Evolutionary conservation across 2,329 filamentous ascomycete genomes (phyloP), one percentile per base, ranked within the genome.

Genomic region (Tolypocladium tropicale): DNA sequence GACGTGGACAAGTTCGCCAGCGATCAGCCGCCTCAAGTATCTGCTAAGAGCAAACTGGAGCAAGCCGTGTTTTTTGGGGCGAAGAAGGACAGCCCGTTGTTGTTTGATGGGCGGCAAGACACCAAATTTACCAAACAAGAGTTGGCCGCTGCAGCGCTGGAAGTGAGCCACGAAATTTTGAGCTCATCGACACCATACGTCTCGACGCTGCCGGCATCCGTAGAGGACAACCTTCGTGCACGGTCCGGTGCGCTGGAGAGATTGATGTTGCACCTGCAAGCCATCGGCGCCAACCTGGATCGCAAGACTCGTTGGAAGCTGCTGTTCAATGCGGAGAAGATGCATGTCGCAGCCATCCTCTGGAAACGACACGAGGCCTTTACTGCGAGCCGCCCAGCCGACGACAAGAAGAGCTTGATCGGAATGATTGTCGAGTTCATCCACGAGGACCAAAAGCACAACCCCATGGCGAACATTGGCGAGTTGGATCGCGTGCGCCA

Each of bases 61-160:
- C 92, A 99, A 72, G 92, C 92, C 2, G 88, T 97, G 1, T 97
- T 96, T 72, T 97, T 90, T 67, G 92, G 92, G 2, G 84, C 83
- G 52, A 84, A 89, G 67, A 80, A 86, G 59, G 84, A 89, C 65
- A 97, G 91, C 64, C 88, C 93, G n/a, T 74, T 99, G n/a, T 85
- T 91, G 59, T 90, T 99, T 64, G 82, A 86, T 48, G 81, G 85
- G 48, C 82, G 83, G 60, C 77, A 82, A 41, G 83, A 85, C 55
- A 75, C 86, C 51, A 77, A 80, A 4, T 95, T 94, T 61, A 77
- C 83, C 0, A 72, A 80, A 21, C 76, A 82, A 28, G 89, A 96
- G 63, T 79, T 95, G 30, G 85, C 89, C 58, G 74, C 80, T 57
- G 94, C 94, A 10, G 90, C 91, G 2, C 69, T 94, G 30, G 77